A percentile compares a stretch with the other conserved stretches of the same genome.
Evolutionary conservation across 1,284 basidiomycete species (phyloP).

Genomic region (Malassezia equina): DNA sequence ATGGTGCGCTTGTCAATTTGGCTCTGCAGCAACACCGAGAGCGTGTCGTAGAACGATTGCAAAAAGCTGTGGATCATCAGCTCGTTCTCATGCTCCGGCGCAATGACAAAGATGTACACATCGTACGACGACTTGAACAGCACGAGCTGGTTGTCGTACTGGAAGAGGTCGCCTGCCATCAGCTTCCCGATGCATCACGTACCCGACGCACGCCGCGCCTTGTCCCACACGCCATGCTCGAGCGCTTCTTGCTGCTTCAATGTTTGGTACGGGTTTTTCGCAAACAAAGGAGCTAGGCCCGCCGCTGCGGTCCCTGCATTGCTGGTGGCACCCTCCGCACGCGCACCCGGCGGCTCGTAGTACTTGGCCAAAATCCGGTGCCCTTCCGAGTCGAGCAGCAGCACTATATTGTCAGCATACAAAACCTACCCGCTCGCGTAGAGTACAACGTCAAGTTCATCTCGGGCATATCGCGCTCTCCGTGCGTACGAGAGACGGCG

Average conservation of each 20-base stretch:
- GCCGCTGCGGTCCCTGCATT: slow-evolving; percentile 16
- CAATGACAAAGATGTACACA: slow-evolving; percentile 88
- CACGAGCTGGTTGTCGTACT: slow-evolving; percentile 80
- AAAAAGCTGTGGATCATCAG: slow-evolving; percentile 84
- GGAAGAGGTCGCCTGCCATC: slow-evolving; percentile 63
- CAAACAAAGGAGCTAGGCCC: slow-evolving; percentile 22
- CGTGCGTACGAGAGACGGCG: neutral
- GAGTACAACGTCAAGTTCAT: slow-evolving; percentile 46
- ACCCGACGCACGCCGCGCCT: slow-evolving; percentile 50
- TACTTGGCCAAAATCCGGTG: slow-evolving; percentile 92
- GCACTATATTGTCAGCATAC: slow-evolving; percentile 51
- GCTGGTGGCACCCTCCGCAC: slow-evolving; percentile 19
- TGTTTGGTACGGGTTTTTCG: slow-evolving; percentile 57
- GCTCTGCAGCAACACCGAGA: slow-evolving; percentile 66
- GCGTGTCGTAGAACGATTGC: slow-evolving; percentile 72
- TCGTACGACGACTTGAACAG: slow-evolving; percentile 90
- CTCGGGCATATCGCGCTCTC: neutral
- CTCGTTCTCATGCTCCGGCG: slow-evolving; percentile 80
- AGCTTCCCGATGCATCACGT: slow-evolving; percentile 1
- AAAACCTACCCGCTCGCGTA: slow-evolving; percentile 28
- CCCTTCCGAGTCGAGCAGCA: slow-evolving; percentile 87
- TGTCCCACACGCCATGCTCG: slow-evolving; percentile 88
- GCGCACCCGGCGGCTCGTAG: slow-evolving; percentile 56
- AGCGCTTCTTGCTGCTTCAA: slow-evolving; percentile 89
- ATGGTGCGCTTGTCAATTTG: slow-evolving; percentile 91